These are phyloP conservation scores for Fonsecaea pedrosoi DNA, from an alignment of 2,329 filamentous ascomycete genomes.

Conservation along the genomic window DNA sequence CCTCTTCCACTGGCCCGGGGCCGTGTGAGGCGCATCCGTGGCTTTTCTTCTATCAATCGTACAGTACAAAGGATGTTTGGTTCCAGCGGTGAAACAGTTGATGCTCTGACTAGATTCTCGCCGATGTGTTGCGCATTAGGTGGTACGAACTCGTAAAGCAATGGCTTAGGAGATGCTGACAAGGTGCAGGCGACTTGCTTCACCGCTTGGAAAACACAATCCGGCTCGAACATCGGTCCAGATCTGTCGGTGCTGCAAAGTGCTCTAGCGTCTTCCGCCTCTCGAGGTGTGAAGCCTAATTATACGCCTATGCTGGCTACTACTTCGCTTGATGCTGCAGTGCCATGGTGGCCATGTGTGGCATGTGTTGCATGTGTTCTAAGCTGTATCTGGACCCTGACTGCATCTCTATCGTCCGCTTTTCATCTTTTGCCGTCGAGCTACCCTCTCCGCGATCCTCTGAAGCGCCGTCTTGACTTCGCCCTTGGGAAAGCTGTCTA, in stretches of 20 bases:
- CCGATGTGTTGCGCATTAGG: background rate
- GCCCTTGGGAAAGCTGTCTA: conserved; percentile 79
- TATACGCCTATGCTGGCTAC: background rate
- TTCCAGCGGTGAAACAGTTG: conserved; percentile 3
- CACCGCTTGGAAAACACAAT: conserved; percentile 16
- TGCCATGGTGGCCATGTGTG: conserved; percentile 1
- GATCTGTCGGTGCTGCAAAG: background rate
- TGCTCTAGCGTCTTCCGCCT: background rate
- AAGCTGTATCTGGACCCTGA: background rate
- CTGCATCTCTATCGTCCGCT: conserved; percentile 20
- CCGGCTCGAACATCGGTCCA: conserved; percentile 15
- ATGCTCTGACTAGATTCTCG: background rate
- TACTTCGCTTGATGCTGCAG: conserved; percentile 13
- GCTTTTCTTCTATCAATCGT: conserved; percentile 5
- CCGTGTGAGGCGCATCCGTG: background rate
- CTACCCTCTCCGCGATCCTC: conserved; percentile 61
- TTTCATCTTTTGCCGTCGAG: conserved; percentile 59
- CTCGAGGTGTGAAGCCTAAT: background rate
- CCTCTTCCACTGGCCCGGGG: background rate
- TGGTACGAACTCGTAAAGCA: background rate
- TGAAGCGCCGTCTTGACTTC: conserved; percentile 76
- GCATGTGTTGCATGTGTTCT: conserved; percentile 17
- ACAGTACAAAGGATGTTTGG: background rate
- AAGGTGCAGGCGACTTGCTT: conserved; percentile 7
- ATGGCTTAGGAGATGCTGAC: conserved; percentile 7